phyloP scores from a whole-genome alignment of 2,329 filamentous ascomycete species.

The Pseudogymnoascus destructans region DNA sequence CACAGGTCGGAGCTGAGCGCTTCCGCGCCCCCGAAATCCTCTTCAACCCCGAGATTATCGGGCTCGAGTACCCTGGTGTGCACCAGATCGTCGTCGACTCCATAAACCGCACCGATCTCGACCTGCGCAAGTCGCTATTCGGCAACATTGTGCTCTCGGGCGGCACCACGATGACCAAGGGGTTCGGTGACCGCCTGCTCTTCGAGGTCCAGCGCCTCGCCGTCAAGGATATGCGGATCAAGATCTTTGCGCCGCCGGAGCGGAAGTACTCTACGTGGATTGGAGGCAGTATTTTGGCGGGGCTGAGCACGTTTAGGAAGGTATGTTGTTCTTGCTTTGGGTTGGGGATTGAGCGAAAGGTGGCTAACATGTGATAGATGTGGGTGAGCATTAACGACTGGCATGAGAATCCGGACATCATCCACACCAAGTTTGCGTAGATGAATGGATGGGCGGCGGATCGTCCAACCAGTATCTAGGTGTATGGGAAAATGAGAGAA shows the following conservation, averaged over 20 bases:
- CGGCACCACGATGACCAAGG: slow-evolving; percentile 90
- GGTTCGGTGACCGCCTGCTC: slow-evolving; percentile 85
- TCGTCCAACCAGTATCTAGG: not conserved
- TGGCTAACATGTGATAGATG: slow-evolving; percentile 50
- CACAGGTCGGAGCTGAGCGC: slow-evolving; percentile 75
- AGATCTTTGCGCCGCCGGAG: slow-evolving; percentile 96
- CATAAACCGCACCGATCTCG: slow-evolving; percentile 88
- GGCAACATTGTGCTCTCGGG: slow-evolving; percentile 96
- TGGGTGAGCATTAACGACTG: slow-evolving; percentile 99
- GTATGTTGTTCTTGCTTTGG: slow-evolving; percentile 35
- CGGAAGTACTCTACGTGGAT: slow-evolving; percentile 99
- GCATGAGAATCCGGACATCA: slow-evolving; percentile 99
- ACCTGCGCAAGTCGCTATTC: slow-evolving; percentile 85
- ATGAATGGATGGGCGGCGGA: not conserved
- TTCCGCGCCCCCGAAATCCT: slow-evolving; percentile 95
- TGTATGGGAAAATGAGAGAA: not conserved
- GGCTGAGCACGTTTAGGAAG: slow-evolving; percentile 96
- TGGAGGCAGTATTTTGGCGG: slow-evolving; percentile 90
- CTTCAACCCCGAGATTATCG: slow-evolving; percentile 94
- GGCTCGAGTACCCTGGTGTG: slow-evolving; percentile 89
- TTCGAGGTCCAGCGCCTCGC: slow-evolving; percentile 86
- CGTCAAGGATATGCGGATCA: slow-evolving; percentile 98
- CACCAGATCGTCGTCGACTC: slow-evolving; percentile 97
- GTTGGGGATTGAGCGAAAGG: slow-evolving; percentile 12
- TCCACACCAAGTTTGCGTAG: slow-evolving; percentile 91